Base-by-base conservation (phyloP, 2,329 filamentous ascomycete genomes). In the Penicillium expansum region DNA sequence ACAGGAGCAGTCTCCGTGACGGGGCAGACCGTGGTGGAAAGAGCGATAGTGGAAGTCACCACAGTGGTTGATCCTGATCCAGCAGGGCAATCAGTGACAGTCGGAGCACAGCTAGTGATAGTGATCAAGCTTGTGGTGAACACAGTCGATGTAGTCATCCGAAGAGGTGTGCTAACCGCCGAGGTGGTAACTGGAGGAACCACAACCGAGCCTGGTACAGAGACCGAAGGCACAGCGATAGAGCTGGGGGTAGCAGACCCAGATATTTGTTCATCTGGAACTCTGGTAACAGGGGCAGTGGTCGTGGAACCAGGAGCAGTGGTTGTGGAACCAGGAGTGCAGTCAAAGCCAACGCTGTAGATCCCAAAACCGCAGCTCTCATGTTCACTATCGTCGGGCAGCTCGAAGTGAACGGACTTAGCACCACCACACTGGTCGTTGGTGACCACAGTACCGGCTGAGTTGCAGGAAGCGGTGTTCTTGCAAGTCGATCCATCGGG, bases 371-470 rank as follows among this genome's bases (percentile, higher is more conserved):
- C 82, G 80, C 90, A 94, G 67, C 81, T 76, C 72, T 85, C 81
- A 58, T 79, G 71, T 69, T 82, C 80, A 61, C 72, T 75, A 52
- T 81, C 74, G 61, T 83, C 77, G 70, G 87, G 84, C 57, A 83
- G 75, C 62, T 81, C 78, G 72, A 97, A 86, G 53, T 84, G 86
- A 60, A 97, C 91, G 56, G 85, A 86, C 72, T 83, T 91, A 63
- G 93, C 92, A 76, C 92, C 92, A 84, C 92, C 93, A 74, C 93
- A 97, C 82, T 97, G 91, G 59, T 80, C 85, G 83, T 97, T 97
- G 77, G 85, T 78, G 67, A 97, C 81, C 45, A 82, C 83, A 57
- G 85, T 87, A 68, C 90, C 90, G 16, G 81, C 78, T 54, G 82
- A 79, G 62, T 81, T 84, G 83, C 91, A 95, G 51, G 80, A 71